Base-by-base conservation (phyloP, 192 early-diverging fungal species). In the Podila clonocystis region DNA sequence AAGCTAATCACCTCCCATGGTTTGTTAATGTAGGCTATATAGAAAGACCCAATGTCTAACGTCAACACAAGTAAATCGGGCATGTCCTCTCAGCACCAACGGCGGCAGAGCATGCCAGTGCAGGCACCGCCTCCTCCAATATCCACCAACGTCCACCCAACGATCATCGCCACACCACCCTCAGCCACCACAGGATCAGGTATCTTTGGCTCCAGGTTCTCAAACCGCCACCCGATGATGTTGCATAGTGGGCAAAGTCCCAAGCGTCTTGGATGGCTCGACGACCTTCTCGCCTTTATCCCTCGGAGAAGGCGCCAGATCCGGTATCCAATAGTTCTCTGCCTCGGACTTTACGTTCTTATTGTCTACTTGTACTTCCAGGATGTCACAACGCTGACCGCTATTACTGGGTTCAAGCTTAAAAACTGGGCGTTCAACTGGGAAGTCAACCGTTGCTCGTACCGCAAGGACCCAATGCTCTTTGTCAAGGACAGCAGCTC, bases 381-480 rank as follows among this genome's bases (percentile, higher is more conserved):
- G 62, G 77, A 73, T 30, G 49, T 55, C 11, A 48, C 70, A 12
- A 61, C 70, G 4, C 65, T 67, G 74, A 34, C 62, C 9, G 34
- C 64, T 9, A 20, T 72, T 13, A 34, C 67, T 19, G 64, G 77
- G 38, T 88, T 85, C 71, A 88, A 88, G 74, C 4, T 86, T 38
- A 74, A 82, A 26, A 88, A 90, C 62, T 67, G 64, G 62, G 60
- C 86, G 45, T 87, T 85, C 63, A 85, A 90, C 55, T 50, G 66
- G 62, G 87, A 86, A 9, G 72, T 68, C 29, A 68, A 87, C 13
- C 65, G 72, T n/a, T 90, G 89, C 30, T 79, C 85, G 22, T 73
- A 88, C 50, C 76, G 89, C 33, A 90, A 90, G 55, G 74, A 88
- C 15, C 89, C 89, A 5, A 82, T 87, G 49, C 62, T 90, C 11